These are phyloP conservation scores for Diplocarpon mali DNA, from an alignment of 2,329 filamentous ascomycete species.

Conservation along the genomic window DNA sequence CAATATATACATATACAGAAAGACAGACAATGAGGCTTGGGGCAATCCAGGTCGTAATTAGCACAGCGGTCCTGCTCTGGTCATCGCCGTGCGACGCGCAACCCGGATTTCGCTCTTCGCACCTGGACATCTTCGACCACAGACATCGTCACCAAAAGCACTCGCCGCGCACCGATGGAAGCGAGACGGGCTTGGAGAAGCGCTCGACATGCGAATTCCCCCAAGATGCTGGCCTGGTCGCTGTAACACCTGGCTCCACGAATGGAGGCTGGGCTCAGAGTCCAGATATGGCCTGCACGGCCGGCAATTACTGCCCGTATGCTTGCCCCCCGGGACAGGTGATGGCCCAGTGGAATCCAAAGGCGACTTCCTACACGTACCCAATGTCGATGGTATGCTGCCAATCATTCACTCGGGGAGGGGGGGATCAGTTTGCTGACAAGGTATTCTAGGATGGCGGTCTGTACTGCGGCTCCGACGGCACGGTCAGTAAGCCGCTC, in stretches of 20 bases:
- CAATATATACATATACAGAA: not conserved
- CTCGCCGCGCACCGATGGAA: conserved; percentile 14
- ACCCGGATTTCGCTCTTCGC: conserved; percentile 16
- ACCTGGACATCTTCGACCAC: conserved; percentile 20
- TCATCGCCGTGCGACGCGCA: conserved; percentile 25
- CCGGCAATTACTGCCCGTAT: conserved; percentile 62
- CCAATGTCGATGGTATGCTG: conserved; percentile 58
- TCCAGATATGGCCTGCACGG: conserved; percentile 57
- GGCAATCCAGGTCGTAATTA: conserved; percentile 38
- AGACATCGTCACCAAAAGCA: conserved; percentile 22
- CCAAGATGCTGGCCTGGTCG: conserved; percentile 51
- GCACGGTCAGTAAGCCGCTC: conserved; percentile 60
- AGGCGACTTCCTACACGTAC: conserved; percentile 54
- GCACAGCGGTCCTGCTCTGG: conserved; percentile 38
- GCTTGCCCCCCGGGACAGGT: conserved; percentile 67
- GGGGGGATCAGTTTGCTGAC: conserved; percentile 8
- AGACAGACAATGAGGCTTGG: conserved; percentile 40
- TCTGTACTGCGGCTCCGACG: conserved; percentile 57
- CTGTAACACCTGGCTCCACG: conserved; percentile 48
- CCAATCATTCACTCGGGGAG: not conserved
- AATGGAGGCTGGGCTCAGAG: conserved; percentile 77
- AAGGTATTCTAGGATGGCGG: conserved; percentile 57
- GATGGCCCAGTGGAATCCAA: conserved; percentile 68
- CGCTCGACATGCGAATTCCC: conserved; percentile 51
- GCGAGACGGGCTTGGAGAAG: conserved; percentile 16